Evolutionary conservation across 2,329 filamentous ascomycete species (phyloP), one percentile per base, ranked within the genome.

Genomic region (Arachnomyces sp.): DNA sequence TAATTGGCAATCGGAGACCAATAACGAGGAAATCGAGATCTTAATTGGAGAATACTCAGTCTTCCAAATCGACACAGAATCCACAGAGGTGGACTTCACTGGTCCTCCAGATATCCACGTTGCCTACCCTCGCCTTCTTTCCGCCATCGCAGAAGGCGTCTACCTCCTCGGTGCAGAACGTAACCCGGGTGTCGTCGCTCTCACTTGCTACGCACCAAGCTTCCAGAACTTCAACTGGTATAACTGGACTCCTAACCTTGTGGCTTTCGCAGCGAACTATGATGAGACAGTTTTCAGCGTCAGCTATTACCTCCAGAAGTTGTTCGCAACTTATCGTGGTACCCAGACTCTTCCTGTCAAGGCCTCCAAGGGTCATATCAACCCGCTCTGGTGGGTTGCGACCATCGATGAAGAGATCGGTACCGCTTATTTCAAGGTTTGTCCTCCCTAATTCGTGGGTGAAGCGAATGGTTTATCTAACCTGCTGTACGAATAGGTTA

Each of bases 161-260:
- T 79, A 74, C 40, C 65, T 83, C 12, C 68, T 84, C 45, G 75
- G 78, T 13, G 75, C 76, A 21, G 80, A 84, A 66, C 69, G 80
- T 41, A 84, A 84, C 58, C 51, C 35, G 14, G 43, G 45, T 13
- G 41, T 44, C 15, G 42, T 48, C 14, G 43, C 36, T 9, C 34
- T 43, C 30, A 36, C 16, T 3, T 28, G 36, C 32, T 46, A 51
- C 30, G 49, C 49, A 5, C 49, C 47, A 1, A 46, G 33, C 11
- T 43, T 51, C 25, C 29, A 36, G 13, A 51, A 50, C 14, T 38
- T 51, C 31, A 50, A 51, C 36, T 48, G 32, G 17, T 36, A 44
- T 13, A 39, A 49, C 11, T 49, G 49, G 49, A 44, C 43, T 16
- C 38, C 38, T 12, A 40, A 31, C 7, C 38, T 40, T 3, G 34